These are phyloP conservation scores for Hondaea fermentalgiana DNA, from an alignment of 108 stramenopile genomes.

Conservation along the genomic window DNA sequence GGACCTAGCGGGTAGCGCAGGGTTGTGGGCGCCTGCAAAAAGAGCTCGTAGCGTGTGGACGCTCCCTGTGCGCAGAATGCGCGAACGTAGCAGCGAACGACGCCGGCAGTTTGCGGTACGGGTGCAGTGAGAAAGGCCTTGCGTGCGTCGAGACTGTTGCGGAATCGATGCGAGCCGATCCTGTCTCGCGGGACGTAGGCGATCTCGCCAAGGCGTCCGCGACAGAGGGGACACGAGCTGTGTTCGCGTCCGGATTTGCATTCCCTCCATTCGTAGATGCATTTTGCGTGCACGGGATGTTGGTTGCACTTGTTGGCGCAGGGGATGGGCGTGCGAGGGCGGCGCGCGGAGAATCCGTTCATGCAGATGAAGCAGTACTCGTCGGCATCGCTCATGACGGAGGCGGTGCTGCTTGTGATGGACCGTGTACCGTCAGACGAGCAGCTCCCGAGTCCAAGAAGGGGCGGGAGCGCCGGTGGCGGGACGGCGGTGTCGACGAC, in stretches of 20 bases:
- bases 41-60: neutral
- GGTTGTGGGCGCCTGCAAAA: neutral
- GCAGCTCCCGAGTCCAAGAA: neutral
- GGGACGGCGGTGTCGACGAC: neutral
- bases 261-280: slow-evolving; percentile 11
- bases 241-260: neutral
- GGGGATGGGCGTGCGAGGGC: neutral
- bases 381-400: neutral
- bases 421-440: neutral
- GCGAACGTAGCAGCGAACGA: slow-evolving; percentile 17
- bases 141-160: neutral
- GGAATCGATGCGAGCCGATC: slow-evolving; percentile 6
- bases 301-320: slow-evolving; percentile 17
- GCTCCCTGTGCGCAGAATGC: neutral
- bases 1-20: slow-evolving; percentile 13
- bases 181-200: neutral
- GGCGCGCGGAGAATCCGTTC: neutral
- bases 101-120: neutral
- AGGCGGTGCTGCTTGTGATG: neutral
- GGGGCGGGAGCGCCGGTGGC: neutral
- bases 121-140: neutral
- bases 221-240: neutral
- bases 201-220: neutral
- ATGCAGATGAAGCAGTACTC: slow-evolving; percentile 17
- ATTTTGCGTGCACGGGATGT: neutral